Percentiles rank a stretch among this genome's conserved stretches.
Conservation (phyloP, 1,284 basidiomycete species). For the Hemileia vastatrix region DNA sequence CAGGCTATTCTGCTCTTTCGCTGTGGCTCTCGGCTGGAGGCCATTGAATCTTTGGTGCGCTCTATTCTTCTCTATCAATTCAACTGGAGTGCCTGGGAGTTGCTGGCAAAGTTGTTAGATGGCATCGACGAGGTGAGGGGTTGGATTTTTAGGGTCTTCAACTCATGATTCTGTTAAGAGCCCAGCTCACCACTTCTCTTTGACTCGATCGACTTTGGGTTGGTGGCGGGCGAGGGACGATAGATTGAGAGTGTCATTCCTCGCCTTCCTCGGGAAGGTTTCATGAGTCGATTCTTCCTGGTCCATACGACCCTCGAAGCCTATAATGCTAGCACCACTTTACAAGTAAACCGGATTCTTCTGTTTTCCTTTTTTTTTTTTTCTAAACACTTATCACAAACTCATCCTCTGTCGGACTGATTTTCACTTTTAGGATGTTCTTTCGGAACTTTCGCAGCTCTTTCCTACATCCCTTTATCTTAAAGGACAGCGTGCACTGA, state of each 20-base stretch:
- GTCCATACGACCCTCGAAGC: constrained; percentile 80
- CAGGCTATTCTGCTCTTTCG: constrained; percentile 71
- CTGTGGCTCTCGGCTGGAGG: constrained; percentile 67
- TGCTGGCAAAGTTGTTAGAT: constrained; percentile 67
- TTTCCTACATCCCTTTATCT: constrained; percentile 80
- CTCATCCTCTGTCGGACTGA: constrained; percentile 34
- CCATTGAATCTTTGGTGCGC: constrained; percentile 67
- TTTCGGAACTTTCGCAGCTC: constrained; percentile 65
- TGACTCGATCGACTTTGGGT: constrained; percentile 3
- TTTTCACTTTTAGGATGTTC: constrained; percentile 53
- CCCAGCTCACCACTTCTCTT: constrained; percentile 38
- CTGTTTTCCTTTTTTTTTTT: neutral
- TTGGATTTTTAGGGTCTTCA: too few species aligned
- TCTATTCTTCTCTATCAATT: constrained; percentile 76
- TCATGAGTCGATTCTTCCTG: constrained; percentile 72
- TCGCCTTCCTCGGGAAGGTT: constrained; percentile 57
- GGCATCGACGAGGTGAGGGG: constrained; percentile 79
- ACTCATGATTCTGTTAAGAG: too few species aligned
- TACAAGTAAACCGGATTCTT: constrained; percentile 22
- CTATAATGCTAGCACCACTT: constrained; percentile 61
- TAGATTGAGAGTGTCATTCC: constrained; percentile 48
- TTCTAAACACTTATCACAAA: neutral
- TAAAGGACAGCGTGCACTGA: constrained; percentile 71
- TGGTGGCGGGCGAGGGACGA: neutral
- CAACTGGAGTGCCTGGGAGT: constrained; percentile 92